Evolutionary conservation across 306 rosid species (phyloP), one percentile per base, ranked within the genome.

Genomic region (Sesbania bispinosa): DNA sequence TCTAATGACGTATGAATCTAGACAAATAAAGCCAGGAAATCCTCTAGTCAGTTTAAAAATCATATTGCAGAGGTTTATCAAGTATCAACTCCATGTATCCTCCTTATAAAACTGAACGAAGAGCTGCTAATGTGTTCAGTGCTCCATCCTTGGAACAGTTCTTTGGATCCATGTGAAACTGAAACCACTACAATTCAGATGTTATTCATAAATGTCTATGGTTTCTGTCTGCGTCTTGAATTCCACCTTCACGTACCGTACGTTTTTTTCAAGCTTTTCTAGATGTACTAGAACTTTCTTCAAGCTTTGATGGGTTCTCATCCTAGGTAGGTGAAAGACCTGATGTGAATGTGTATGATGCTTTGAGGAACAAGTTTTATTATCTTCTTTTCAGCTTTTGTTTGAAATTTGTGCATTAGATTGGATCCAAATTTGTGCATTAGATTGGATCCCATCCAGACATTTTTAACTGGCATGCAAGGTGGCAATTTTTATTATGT

Each of bases 41-140:
- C n/a, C n/a, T n/a, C n/a, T n/a, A n/a, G n/a, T n/a, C n/a, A n/a
- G n/a, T n/a, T n/a, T n/a, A n/a, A n/a, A 50, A 52, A 62, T 21
- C 48, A 54, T 72, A 54, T 76, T 78, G 82, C 96, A 94, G 98
- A 94, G 98, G 83, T 94, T 89, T 85, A 94, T 94, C 86, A 90
- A 83, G 82, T 89, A 89, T 61, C 89, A 87, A 75, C 96, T 90
- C 69, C 90, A 94, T 79, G 80, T 94, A 52, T 77, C 87, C n/a
- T 73, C 83, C 93, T 7, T 57, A 27, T 26, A 89, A 86, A 78
- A 43, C 88, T 0, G 88, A 89, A 70, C 81, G 92, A 61, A 74
- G 80, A 13, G 80, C n/a, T n/a, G 76, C 97, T 15, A 89, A 90
- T 33, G 97, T 91, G 71, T 86, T 87, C 75, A 83, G 77, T 63